Evolutionary conservation across 1,139 yeast species (phyloP), one percentile per base, ranked within the genome.

Genomic region (Hanseniaspora gamundiae): DNA sequence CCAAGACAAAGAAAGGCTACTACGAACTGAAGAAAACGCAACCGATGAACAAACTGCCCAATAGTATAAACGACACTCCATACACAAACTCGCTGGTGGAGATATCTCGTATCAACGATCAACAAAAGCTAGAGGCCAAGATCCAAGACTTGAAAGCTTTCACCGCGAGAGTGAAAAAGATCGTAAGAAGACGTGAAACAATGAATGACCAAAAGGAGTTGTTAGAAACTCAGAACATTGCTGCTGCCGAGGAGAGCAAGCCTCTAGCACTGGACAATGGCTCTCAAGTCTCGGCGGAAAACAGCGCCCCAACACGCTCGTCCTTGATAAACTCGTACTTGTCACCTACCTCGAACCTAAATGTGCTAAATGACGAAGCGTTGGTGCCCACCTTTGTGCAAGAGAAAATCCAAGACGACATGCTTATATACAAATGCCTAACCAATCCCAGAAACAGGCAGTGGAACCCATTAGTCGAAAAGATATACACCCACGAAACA

Each of bases 381-480:
- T 42, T 55, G n/a, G 50, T 80, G 1, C 84, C 86, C 0, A 50
- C 51, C 0, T 49, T 64, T 0, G 62, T 80, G 6, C 52, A 64
- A 16, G 62, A 66, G 1, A 64, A 68, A 39, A 60, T 81, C 4
- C 76, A 77, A 0, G 67, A 73, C 33, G 53, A 57, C 42, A 43
- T 49, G 8, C 61, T 78, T 0, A 60, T 75, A 2, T 66, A 68
- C 22, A 66, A 64, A 49, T 64, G 78, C 39, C 67, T 74, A 2
- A 52, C 59, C 2, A 65, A 71, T 35, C 66, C 67, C 38, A 60
- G 65, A 4, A 59, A 65, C 39, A 76, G 72, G 47, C 67, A 78
- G 53, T 81, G 88, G 87, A 61, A 64, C 16, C 60, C 71, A 29
- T 71, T 80, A 2, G 56, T 81, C 4, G 58, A 65, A 2, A 73